Evolutionary conservation across 2,329 filamentous ascomycete species (phyloP).

Genomic region (Triangularia setosa): DNA sequence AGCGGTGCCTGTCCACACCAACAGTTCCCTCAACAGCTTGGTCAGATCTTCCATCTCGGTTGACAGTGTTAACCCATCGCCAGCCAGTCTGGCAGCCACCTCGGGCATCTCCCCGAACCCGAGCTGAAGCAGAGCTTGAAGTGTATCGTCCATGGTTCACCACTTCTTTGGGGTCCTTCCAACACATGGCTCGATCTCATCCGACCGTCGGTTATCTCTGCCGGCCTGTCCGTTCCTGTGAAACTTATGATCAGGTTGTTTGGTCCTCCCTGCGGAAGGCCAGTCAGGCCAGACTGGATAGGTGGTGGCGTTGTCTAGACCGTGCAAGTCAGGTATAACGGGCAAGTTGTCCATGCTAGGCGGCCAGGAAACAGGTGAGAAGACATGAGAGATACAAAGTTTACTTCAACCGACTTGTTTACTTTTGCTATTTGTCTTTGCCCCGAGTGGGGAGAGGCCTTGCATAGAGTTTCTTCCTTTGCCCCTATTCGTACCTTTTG

Average conservation of each 20-base stretch:
- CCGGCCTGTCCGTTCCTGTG: not conserved
- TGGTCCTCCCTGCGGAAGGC: not conserved
- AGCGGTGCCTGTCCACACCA: not conserved
- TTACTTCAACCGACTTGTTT: not conserved
- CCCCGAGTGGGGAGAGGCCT: not conserved
- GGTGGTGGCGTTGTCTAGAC: not conserved
- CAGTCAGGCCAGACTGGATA: not conserved
- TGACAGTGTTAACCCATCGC: not conserved
- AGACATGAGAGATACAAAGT: not conserved
- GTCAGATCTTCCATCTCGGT: not conserved
- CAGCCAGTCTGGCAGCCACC: not conserved
- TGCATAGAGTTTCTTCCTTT: not conserved
- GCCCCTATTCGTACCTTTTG: not conserved
- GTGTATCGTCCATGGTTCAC: not conserved
- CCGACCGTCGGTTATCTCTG: not conserved
- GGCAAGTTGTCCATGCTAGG: not conserved
- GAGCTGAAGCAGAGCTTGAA: not conserved
- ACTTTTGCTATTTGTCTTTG: not conserved
- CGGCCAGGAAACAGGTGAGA: not conserved
- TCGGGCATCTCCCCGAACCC: not conserved
- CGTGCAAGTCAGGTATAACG: not conserved
- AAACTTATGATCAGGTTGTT: not conserved
- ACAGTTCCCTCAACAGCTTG: slow-evolving; percentile 18
- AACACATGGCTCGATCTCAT: not conserved
- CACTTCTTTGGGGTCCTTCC: not conserved